Percentiles rank a stretch among this genome's conserved stretches.
phyloP scores from a whole-genome alignment of 768 basidiomycete genomes.

The Panaeolus papilionaceus region DNA sequence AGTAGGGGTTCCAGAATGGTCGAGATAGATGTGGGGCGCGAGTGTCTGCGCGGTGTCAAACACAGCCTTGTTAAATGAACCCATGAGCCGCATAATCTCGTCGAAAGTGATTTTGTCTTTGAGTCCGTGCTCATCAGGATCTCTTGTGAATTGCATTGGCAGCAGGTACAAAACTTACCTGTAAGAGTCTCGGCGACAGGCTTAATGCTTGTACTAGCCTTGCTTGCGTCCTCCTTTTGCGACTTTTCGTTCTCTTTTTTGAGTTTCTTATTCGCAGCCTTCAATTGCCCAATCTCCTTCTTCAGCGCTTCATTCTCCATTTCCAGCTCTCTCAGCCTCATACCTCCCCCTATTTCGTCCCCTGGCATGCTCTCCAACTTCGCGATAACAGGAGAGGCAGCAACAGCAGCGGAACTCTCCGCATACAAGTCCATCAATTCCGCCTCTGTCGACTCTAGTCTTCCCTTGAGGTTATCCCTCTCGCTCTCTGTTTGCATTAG shows the following conservation, averaged over 20 bases:
- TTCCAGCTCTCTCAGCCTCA: not conserved
- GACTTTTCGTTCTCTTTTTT: not conserved
- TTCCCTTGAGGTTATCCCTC: not conserved
- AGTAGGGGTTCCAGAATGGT: too few species aligned
- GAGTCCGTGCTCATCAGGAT: not conserved
- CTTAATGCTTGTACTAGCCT: not conserved
- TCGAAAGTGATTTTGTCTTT: not conserved
- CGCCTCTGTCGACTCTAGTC: not conserved
- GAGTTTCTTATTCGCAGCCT: not conserved
- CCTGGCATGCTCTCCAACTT: too few species aligned
- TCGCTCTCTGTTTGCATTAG: not conserved
- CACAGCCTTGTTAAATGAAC: not conserved
- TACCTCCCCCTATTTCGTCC: not conserved
- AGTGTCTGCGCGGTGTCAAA: not conserved
- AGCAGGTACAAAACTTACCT: not conserved
- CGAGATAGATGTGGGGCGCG: not conserved
- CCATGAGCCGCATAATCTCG: not conserved
- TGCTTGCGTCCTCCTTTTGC: not conserved
- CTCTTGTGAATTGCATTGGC: too few species aligned
- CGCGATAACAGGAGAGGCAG: not conserved
- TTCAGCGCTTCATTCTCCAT: not conserved
- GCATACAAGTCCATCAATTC: not conserved
- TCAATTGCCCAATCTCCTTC: not conserved
- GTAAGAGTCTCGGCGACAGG: not conserved
- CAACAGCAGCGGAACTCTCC: not conserved